These are phyloP conservation scores for Lathyrus sativus DNA, from an alignment of 306 rosid genomes.

Conservation along the genomic window DNA sequence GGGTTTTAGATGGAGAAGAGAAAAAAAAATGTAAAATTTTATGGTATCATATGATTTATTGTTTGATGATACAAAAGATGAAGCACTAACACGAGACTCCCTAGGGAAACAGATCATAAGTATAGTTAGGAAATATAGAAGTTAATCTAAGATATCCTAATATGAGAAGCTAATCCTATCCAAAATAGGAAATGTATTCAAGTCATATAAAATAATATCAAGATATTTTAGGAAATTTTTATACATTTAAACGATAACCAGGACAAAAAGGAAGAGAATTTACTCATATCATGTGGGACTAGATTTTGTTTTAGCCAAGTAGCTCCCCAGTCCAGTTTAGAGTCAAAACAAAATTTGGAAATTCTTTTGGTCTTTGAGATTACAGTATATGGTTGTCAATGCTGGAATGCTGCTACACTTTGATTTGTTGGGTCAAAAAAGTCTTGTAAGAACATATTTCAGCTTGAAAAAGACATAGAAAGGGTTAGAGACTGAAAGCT, in stretches of 20 bases:
- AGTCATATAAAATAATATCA: conserved; percentile 1
- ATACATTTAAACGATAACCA: neutral
- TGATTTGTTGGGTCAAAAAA: conserved; percentile 5
- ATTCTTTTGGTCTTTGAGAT: conserved; percentile 1
- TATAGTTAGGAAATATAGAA: neutral
- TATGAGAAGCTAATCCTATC: neutral
- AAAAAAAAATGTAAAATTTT: too few species aligned
- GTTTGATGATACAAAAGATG: neutral
- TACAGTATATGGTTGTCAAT: conserved; percentile 17
- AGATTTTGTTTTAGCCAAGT: conserved; percentile 15
- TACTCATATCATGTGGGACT: neutral
- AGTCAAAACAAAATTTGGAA: conserved; percentile 15
- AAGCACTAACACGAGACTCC: neutral
- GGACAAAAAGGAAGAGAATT: neutral
- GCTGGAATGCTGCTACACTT: neutral
- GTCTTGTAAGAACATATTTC: conserved; percentile 3
- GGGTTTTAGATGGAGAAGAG: too few species aligned
- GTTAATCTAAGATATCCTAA: neutral
- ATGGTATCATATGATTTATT: neutral
- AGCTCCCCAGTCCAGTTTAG: neutral
- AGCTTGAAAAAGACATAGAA: conserved; percentile 4
- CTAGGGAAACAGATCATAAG: neutral
- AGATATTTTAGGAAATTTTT: neutral
- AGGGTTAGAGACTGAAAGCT: conserved; percentile 13
- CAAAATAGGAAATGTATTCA: neutral